Conservation (phyloP, 192 early-diverging fungal genomes). For the Entrophospora sp. region DNA sequence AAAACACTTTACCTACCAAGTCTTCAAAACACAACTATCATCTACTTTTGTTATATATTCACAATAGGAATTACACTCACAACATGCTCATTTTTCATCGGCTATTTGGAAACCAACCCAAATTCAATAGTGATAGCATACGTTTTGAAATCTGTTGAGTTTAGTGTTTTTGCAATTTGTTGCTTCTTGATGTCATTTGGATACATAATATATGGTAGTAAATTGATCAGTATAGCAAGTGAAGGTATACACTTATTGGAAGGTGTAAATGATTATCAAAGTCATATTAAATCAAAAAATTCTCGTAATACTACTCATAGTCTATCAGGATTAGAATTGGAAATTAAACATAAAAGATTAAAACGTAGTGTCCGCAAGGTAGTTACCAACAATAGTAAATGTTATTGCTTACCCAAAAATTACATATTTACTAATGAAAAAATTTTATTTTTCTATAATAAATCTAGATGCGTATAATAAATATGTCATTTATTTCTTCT, state of each 20-base stretch:
- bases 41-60: not conserved
- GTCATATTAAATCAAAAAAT: not conserved
- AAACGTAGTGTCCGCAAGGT: not conserved
- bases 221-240: not conserved
- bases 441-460: not conserved
- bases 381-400: not conserved
- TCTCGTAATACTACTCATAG: not conserved
- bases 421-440: not conserved
- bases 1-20: slow-evolving; percentile 1
- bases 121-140: not conserved
- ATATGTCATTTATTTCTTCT: not conserved
- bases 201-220: not conserved
- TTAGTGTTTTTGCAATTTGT: not conserved
- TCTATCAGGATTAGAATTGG: not conserved
- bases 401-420: not conserved
- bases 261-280: not conserved
- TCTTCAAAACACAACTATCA: not conserved
- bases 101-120: not conserved
- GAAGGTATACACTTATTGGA: slow-evolving; percentile 4
- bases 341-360: not conserved
- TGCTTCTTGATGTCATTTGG: not conserved
- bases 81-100: not conserved
- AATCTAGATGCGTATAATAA: not conserved
- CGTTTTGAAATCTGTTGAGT: not conserved
- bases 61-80: not conserved